phyloP scores from a whole-genome alignment of 2,329 filamentous ascomycete species.

The Paraphaeosphaeria minitans region DNA sequence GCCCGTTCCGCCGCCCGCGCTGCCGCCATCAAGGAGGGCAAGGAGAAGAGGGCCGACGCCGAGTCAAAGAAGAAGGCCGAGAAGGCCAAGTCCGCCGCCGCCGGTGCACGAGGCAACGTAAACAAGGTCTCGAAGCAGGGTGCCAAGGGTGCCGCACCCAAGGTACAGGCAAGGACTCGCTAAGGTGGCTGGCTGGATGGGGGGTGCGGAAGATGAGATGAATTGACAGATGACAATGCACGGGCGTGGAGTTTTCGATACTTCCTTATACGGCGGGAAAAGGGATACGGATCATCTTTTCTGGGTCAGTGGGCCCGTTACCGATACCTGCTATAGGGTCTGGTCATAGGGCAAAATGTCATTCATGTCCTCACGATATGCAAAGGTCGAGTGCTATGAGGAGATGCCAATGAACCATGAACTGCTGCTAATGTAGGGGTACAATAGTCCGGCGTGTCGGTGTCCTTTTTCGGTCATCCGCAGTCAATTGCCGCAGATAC shows the following conservation, averaged over 20 bases:
- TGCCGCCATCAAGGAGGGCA: conserved; percentile 93
- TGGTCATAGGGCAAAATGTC: conserved; percentile 43
- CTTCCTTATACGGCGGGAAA: conserved; percentile 32
- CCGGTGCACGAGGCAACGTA: conserved; percentile 75
- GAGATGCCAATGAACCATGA: background rate
- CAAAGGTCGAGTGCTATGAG: conserved; percentile 9
- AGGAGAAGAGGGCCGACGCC: conserved; percentile 94
- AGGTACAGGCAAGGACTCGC: conserved; percentile 85
- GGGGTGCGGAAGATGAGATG: conserved; percentile 17
- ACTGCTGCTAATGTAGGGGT: background rate
- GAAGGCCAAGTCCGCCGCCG: conserved; percentile 91
- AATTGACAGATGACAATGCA: conserved; percentile 5
- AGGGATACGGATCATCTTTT: conserved; percentile 37
- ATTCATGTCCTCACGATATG: conserved; percentile 41
- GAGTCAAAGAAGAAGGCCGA: conserved; percentile 97
- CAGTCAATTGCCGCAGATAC: background rate
- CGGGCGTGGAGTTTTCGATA: conserved; percentile 15
- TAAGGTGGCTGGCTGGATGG: conserved; percentile 57
- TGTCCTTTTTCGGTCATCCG: background rate
- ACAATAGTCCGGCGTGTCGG: too few relatives aligned
- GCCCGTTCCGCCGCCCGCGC: conserved; percentile 89
- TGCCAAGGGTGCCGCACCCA: conserved; percentile 84
- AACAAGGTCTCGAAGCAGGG: conserved; percentile 92
- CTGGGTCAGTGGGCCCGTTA: conserved; percentile 30
- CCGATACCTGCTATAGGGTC: conserved; percentile 35